These are phyloP conservation scores for Alternaria alternata DNA, from an alignment of 2,329 filamentous ascomycete species.

Conservation along the genomic window DNA sequence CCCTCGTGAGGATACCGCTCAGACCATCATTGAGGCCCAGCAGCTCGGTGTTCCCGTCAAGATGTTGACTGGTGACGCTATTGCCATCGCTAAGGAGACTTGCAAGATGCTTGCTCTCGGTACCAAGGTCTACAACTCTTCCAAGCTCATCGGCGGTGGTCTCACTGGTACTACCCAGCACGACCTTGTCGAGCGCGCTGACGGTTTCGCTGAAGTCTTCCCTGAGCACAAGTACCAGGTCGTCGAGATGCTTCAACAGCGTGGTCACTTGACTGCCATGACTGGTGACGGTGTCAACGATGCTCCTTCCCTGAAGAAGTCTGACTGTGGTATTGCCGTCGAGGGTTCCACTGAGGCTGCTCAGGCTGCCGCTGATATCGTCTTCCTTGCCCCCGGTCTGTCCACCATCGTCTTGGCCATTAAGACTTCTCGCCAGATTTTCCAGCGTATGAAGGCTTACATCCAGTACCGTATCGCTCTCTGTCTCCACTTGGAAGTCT, in stretches of 20 bases:
- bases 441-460: slow-evolving; percentile 81
- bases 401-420: slow-evolving; percentile 76
- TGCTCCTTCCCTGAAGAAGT: slow-evolving; percentile 76
- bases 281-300: slow-evolving; percentile 80
- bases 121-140: slow-evolving; percentile 83
- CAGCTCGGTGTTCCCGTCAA: slow-evolving; percentile 79
- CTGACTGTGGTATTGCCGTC: slow-evolving; percentile 77
- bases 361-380: slow-evolving; percentile 76
- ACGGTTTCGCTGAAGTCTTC: slow-evolving; percentile 78
- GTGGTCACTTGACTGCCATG: slow-evolving; percentile 77
- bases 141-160: slow-evolving; percentile 79
- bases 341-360: slow-evolving; percentile 76
- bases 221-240: slow-evolving; percentile 80
- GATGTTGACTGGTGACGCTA: slow-evolving; percentile 83
- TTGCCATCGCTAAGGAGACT: slow-evolving; percentile 81
- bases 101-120: slow-evolving; percentile 83
- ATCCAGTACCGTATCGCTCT: slow-evolving; percentile 80
- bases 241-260: slow-evolving; percentile 77
- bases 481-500: slow-evolving; percentile 77
- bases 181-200: slow-evolving; percentile 77
- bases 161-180: slow-evolving; percentile 76
- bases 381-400: slow-evolving; percentile 76
- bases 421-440: slow-evolving; percentile 77
- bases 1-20: slow-evolving; percentile 79
- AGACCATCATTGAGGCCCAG: slow-evolving; percentile 79